Conservation (phyloP, 2,329 filamentous ascomycete genomes). For the Fusarium sacchari region DNA sequence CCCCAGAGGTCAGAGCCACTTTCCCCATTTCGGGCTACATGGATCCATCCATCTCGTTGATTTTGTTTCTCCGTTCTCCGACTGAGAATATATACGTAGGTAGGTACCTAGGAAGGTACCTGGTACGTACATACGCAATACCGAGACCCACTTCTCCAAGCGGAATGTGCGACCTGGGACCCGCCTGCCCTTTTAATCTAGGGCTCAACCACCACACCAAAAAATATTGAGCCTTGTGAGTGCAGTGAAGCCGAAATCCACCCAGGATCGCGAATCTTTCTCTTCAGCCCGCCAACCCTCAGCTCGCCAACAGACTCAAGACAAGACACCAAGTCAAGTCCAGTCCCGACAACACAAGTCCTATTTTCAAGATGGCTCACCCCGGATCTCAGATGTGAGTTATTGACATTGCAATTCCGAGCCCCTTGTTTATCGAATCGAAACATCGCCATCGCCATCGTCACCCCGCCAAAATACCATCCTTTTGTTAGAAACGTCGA, state of each 20-base stretch:
- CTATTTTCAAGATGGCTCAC: slow-evolving; percentile 65
- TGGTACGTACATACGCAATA: too few species aligned
- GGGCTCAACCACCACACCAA: slow-evolving; percentile 50
- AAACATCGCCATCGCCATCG: not conserved
- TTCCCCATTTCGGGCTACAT: not conserved
- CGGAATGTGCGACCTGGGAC: slow-evolving; percentile 12
- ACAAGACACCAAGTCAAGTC: slow-evolving; percentile 36
- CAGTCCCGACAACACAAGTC: slow-evolving; percentile 44
- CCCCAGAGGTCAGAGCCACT: slow-evolving; percentile 16
- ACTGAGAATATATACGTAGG: too few species aligned
- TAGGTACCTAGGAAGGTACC: too few species aligned
- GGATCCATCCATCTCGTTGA: not conserved
- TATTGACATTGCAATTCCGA: slow-evolving; percentile 12
- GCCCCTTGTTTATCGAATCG: not conserved
- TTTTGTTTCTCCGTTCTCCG: slow-evolving; percentile 34
- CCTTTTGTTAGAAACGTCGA: not conserved
- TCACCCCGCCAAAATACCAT: slow-evolving; percentile 24
- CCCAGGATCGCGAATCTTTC: slow-evolving; percentile 46
- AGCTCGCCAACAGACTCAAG: slow-evolving; percentile 48
- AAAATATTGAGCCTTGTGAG: slow-evolving; percentile 45
- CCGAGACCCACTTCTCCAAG: slow-evolving; percentile 5
- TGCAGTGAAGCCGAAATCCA: slow-evolving; percentile 43
- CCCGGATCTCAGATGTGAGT: slow-evolving; percentile 72
- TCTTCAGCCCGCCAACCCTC: slow-evolving; percentile 49
- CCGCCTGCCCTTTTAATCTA: slow-evolving; percentile 42